Conservation (phyloP, 75 land plant species). For the Sequoia sempervirens region DNA sequence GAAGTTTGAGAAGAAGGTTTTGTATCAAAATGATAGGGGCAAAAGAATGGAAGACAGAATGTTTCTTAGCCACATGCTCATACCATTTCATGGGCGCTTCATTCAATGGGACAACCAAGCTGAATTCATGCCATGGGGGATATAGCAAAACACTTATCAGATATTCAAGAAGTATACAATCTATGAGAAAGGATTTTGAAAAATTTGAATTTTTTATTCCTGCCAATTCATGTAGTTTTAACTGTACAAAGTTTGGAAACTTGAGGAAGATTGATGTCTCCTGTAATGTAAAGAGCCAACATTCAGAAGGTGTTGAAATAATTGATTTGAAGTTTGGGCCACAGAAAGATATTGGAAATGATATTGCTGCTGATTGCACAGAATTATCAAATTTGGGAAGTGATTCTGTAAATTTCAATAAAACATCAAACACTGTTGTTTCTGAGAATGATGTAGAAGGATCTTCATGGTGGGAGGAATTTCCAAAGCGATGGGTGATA, state of each 20-base stretch:
- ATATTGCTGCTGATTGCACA: conserved; percentile 21
- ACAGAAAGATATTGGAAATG: conserved; percentile 26
- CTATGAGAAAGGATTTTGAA: conserved; percentile 7
- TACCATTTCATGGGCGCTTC: neutral
- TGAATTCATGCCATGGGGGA: neutral
- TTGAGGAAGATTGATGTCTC: conserved; percentile 17
- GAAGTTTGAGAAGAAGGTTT: neutral
- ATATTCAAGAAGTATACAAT: neutral
- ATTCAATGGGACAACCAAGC: neutral
- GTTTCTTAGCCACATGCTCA: neutral
- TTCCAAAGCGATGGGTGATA: conserved; percentile 90
- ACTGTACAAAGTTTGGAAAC: conserved; percentile 13
- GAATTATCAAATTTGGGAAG: conserved; percentile 16
- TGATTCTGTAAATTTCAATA: conserved; percentile 25
- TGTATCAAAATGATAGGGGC: too few species aligned
- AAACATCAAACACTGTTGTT: conserved; percentile 22
- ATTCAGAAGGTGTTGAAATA: conserved; percentile 12
- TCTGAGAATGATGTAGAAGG: conserved; percentile 16
- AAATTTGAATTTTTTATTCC: conserved; percentile 19
- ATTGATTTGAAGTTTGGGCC: conserved; percentile 13
- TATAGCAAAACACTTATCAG: neutral
- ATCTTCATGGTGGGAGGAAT: conserved; percentile 52
- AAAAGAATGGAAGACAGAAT: neutral
- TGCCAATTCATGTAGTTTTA: conserved; percentile 1
- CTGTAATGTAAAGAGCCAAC: conserved; percentile 6